Evolutionary conservation across 345 rosid genomes (phyloP), one percentile per base, ranked within the genome.

Genomic region (Syzygium oleosum): DNA sequence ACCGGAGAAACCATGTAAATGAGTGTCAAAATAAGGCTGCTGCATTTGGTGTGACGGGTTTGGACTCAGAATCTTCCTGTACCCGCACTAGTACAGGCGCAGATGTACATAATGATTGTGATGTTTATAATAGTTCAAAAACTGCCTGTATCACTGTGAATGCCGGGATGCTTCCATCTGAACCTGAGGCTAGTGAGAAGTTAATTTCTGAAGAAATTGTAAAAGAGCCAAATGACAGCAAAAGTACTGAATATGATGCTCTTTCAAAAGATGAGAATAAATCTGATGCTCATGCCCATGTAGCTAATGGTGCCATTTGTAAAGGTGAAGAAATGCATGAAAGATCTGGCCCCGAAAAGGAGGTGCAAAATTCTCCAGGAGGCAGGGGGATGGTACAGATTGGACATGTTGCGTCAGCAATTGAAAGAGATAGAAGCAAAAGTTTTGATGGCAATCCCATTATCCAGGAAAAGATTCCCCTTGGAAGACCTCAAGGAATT

Each of bases 1-100:
- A 94, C 87, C 88, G 79, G 87, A 90, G 91, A 90, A 88, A 58
- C 86, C 61, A 88, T 54, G 79, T 88, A 86, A 88, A 87, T 93
- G 94, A 93, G 86, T 90, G 87, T 61, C 89, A 89, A 91, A 87
- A 73, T 68, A 86, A 86, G 31, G 90, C 88, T 87, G 91, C 88
- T 38, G 91, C 89, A 87, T 85, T 90, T 85, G 92, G 90, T 89
- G 85, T 88, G 51, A 95, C 91, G 89, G 93, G 91, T 86, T 90
- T 95, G 90, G 94, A 94, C 87, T 92, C 93, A 49, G 96, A 94
- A 88, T 95, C 96, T 88, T 96, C 96, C 88, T 93, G 94, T 92
- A 93, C 96, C 38, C 92, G 80, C 80, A 94, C 92, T 84, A 91
- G 91, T 86, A 77, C 90, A 90, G 89, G 88, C 87, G 85, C 94